Conservation (phyloP, 2,329 filamentous ascomycete genomes). For the Didymella sp. region DNA sequence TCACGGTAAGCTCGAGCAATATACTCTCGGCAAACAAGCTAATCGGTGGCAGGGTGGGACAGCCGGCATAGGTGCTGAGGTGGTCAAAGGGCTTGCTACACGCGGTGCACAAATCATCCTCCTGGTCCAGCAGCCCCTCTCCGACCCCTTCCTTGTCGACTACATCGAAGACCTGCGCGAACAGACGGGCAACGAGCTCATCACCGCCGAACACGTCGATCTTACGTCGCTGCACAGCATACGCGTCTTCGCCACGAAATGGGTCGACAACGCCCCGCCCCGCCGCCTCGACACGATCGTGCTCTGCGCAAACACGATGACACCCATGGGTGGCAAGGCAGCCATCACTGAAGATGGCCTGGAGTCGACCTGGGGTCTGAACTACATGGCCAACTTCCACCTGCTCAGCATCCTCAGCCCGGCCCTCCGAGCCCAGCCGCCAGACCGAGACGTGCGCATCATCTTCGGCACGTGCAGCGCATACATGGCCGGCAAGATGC, state of each 20-base stretch:
- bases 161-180: slow-evolving; percentile 87
- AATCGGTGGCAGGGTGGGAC: slow-evolving; percentile 72
- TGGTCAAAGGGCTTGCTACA: slow-evolving; percentile 75
- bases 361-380: slow-evolving; percentile 91
- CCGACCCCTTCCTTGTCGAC: slow-evolving; percentile 88
- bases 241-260: slow-evolving; percentile 91
- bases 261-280: slow-evolving; percentile 94
- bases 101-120: slow-evolving; percentile 91
- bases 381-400: slow-evolving; percentile 96
- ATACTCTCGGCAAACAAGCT: slow-evolving; percentile 23
- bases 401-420: slow-evolving; percentile 89
- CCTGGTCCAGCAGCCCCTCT: slow-evolving; percentile 79
- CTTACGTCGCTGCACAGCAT: slow-evolving; percentile 88
- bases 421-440: slow-evolving; percentile 86
- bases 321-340: slow-evolving; percentile 68
- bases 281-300: slow-evolving; percentile 89
- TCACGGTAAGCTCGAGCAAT: slow-evolving; percentile 68
- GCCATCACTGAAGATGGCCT: slow-evolving; percentile 76
- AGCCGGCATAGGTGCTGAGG: slow-evolving; percentile 84
- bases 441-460: slow-evolving; percentile 90
- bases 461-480: slow-evolving; percentile 86
- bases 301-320: slow-evolving; percentile 81
- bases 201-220: slow-evolving; percentile 96
- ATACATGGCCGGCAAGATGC: slow-evolving; percentile 79
- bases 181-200: slow-evolving; percentile 79